Percentiles rank a stretch among this genome's conserved stretches.
Conservation (phyloP, 257 asterid genomes). For the Solanum chiquidenum region DNA sequence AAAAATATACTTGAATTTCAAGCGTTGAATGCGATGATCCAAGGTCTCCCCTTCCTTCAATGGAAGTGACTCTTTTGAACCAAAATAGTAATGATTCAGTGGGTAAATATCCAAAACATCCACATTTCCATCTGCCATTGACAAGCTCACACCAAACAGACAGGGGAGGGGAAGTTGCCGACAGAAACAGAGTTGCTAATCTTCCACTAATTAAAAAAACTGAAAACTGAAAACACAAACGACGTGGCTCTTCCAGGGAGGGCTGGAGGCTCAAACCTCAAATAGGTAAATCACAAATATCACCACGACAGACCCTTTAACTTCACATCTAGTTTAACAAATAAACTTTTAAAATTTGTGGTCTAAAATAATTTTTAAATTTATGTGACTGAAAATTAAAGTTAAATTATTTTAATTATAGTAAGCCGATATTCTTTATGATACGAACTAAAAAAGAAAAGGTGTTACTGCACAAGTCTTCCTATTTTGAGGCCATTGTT, state of each 20-base stretch:
- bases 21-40: slow-evolving; percentile 59
- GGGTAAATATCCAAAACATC: slow-evolving; percentile 58
- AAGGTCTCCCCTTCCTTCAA: slow-evolving; percentile 51
- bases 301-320: too few relatives aligned
- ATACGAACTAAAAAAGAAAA: too few relatives aligned
- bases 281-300: neutral
- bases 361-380: too few relatives aligned
- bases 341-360: too few relatives aligned
- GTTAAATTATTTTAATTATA: too few relatives aligned
- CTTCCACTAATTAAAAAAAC: neutral
- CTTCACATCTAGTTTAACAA: too few relatives aligned
- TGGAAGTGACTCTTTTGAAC: slow-evolving; percentile 40
- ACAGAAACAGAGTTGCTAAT: neutral
- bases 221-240: neutral
- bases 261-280: slow-evolving; percentile 7
- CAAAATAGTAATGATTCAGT: slow-evolving; percentile 72
- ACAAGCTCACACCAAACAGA: neutral
- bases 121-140: neutral
- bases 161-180: neutral
- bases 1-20: slow-evolving; percentile 51
- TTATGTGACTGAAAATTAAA: too few relatives aligned
- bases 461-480: neutral
- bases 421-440: too few relatives aligned
- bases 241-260: slow-evolving; percentile 25
- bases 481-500: neutral